Base-by-base conservation (phyloP, 2,329 filamentous ascomycete species). In the Fusarium sp. region DNA sequence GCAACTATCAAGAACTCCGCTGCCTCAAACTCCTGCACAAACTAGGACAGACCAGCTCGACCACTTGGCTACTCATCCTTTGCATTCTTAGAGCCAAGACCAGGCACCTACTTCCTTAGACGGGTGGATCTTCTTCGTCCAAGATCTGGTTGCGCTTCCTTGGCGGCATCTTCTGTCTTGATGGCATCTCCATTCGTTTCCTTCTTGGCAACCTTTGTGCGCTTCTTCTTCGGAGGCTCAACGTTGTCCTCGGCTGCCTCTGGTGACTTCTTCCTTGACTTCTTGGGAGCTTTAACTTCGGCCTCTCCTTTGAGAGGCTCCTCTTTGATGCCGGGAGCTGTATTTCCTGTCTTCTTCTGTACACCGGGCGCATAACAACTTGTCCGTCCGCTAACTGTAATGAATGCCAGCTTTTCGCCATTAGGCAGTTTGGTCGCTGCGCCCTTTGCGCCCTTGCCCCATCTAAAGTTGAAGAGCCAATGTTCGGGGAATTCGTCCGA, bases 341-440 rank as follows among this genome's bases (percentile, higher is more conserved):
- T 80, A 7, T 79, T 79, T 0, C 86, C 87, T 0, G 82, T 88
- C 85, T 97, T 97, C 85, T 95, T 97, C 84, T 98, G 96, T 33
- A 96, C 84, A 18, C 87, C 90, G 0, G 95, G 95, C 1, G 97
- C 94, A 58, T 95, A 92, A 53, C 95, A 97, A 78, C 94, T 97
- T 7, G 96, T 98, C 50, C 96, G 87, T 5, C 95, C 95, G 1
- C 95, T 95, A 1, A 98, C 95, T 1, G 92, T 98, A 54, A 98
- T 83, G 78, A 95, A 96, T 0, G 91, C 90, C 50, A 98, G 91
- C 81, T 92, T 95, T 71, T 95, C 92, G 0, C 96, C 96, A 72
- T 90, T 97, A 0, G 95, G 95, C 33, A 98, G 83, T 54, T 87
- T 88, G 9, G 88, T 89, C 2, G 87, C 82, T 3, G 89, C 86